Conservation (phyloP, 192 early-diverging fungal genomes). For the Backusella westeae region DNA sequence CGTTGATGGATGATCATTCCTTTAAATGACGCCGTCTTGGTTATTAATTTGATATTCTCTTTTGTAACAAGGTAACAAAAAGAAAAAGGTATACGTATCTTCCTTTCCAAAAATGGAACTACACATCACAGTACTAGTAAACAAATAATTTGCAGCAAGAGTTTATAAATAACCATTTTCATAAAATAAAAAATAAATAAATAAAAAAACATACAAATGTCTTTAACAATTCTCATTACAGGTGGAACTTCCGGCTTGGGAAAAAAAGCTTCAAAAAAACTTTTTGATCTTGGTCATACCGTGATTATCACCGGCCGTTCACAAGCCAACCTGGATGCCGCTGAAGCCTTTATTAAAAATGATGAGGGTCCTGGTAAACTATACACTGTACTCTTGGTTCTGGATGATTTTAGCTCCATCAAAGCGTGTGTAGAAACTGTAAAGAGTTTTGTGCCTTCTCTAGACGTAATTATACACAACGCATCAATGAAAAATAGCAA, state of each 20-base stretch:
- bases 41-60: too few species aligned
- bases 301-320: background rate
- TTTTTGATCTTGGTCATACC: background rate
- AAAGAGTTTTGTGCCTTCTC: background rate
- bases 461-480: background rate
- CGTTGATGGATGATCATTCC: too few species aligned
- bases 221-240: background rate
- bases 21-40: too few species aligned
- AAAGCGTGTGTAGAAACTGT: background rate
- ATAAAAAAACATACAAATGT: background rate
- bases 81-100: too few species aligned
- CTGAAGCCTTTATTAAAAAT: background rate
- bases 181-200: too few species aligned
- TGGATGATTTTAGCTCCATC: background rate
- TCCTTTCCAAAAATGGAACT: too few species aligned
- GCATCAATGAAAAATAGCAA: background rate
- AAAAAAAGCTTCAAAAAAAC: background rate
- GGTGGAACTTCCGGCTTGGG: background rate
- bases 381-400: background rate
- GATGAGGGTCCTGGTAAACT: background rate
- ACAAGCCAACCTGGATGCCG: background rate
- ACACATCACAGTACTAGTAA: too few species aligned
- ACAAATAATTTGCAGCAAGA: too few species aligned
- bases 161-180: background rate
- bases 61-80: too few species aligned